These are phyloP conservation scores for Zanthoxylum bungeanum DNA, from an alignment of 345 rosid genomes.

Conservation along the genomic window DNA sequence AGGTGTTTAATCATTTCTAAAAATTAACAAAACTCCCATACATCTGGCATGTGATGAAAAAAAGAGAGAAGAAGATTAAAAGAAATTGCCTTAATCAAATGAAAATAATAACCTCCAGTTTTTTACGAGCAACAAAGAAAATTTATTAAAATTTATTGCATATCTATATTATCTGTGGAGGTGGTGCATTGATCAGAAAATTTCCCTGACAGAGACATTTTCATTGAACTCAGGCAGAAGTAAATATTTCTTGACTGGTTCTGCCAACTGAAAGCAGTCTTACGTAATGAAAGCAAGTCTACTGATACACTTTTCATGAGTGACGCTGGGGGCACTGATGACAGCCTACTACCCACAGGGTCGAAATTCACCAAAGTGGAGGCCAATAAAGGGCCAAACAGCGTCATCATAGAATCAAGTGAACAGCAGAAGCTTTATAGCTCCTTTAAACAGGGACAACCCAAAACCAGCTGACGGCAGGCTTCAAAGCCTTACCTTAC, in stretches of 20 bases:
- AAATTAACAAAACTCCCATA: neutral
- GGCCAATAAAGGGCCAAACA: neutral
- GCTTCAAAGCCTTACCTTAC: neutral
- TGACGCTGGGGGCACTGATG: neutral
- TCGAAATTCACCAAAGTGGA: neutral
- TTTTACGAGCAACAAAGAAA: neutral
- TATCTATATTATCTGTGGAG: neutral
- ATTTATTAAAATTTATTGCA: neutral
- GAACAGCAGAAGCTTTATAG: neutral
- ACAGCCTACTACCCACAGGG: neutral
- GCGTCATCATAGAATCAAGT: neutral
- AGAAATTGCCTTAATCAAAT: neutral
- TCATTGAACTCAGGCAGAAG: neutral
- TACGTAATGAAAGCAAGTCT: neutral
- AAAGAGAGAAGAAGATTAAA: neutral
- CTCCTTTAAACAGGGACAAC: neutral
- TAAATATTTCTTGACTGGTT: no score
- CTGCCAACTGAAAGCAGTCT: neutral
- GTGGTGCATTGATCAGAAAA: neutral
- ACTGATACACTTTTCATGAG: neutral
- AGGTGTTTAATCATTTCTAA: neutral
- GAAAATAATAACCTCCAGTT: neutral
- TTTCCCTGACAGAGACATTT: neutral
- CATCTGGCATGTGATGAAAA: neutral
- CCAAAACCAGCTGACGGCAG: neutral